These are phyloP conservation scores for Kazachstania viticola DNA, from an alignment of 805 yeast genomes.

Conservation along the genomic window DNA sequence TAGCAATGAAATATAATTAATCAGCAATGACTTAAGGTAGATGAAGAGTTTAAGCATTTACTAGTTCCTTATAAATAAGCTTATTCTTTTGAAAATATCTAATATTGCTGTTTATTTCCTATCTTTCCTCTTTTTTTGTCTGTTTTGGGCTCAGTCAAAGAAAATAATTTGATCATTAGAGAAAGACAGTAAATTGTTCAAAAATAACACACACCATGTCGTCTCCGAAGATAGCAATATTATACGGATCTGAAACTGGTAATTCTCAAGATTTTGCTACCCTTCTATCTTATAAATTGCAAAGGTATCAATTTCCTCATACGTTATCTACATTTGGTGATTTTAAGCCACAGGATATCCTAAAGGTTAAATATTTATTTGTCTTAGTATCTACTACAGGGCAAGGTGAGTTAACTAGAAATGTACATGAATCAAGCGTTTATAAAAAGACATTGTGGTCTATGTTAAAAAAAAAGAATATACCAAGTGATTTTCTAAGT, in stretches of 20 bases:
- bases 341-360: slow-evolving; percentile 42
- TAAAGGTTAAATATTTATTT: slow-evolving; percentile 33
- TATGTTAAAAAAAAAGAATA: slow-evolving; percentile 52
- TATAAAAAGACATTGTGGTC: slow-evolving; percentile 44
- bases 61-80: too few species aligned
- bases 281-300: slow-evolving; percentile 43
- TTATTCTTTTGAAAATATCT: too few species aligned
- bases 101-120: too few species aligned
- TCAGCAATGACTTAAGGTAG: too few species aligned
- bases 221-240: slow-evolving; percentile 36
- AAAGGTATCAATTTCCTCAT: slow-evolving; percentile 41
- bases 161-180: too few species aligned
- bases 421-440: slow-evolving; percentile 36
- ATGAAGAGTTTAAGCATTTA: too few species aligned
- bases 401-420: slow-evolving; percentile 85
- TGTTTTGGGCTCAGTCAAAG: too few species aligned
- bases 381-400: slow-evolving; percentile 81
- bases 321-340: slow-evolving; percentile 45
- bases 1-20: too few species aligned
- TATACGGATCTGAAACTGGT: slow-evolving; percentile 91
- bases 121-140: too few species aligned
- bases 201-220: too few species aligned
- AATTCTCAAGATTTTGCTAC: slow-evolving; percentile 79
- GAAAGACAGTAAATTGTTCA: too few species aligned
- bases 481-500: slow-evolving; percentile 49